phyloP scores from a whole-genome alignment of 495 filamentous ascomycete species.

The Xylaria cubensis region DNA sequence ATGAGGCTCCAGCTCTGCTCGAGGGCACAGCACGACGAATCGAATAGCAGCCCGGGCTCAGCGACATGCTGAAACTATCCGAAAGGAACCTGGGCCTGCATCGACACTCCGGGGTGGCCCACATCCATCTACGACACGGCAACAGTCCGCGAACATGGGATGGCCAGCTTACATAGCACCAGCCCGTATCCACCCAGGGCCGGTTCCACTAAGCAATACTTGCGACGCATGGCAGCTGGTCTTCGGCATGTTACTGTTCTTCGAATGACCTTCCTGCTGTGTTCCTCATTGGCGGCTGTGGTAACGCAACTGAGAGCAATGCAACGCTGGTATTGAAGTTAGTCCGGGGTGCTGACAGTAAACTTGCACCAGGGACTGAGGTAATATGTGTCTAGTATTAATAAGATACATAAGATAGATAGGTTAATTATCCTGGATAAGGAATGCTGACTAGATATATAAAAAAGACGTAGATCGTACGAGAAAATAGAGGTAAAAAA shows the following conservation, averaged over 20 bases:
- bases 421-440: background rate
- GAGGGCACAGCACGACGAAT: slow-evolving; percentile 20
- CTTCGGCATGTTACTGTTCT: slow-evolving; percentile 6
- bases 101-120: slow-evolving; percentile 24
- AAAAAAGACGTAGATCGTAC: background rate
- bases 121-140: slow-evolving; percentile 33
- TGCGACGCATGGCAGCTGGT: background rate
- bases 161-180: slow-evolving; percentile 21
- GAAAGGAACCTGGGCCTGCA: slow-evolving; percentile 20
- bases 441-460: background rate
- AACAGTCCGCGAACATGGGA: slow-evolving; percentile 44
- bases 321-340: slow-evolving; percentile 8
- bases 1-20: slow-evolving; percentile 14
- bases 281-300: slow-evolving; percentile 11
- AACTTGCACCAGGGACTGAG: background rate
- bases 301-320: slow-evolving; percentile 11
- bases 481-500: background rate
- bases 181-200: slow-evolving; percentile 14
- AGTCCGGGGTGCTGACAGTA: slow-evolving; percentile 8
- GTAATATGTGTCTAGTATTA: background rate
- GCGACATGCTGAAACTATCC: slow-evolving; percentile 12
- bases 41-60: background rate
- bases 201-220: slow-evolving; percentile 15
- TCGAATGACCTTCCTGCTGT: slow-evolving; percentile 5
- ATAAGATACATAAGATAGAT: background rate